phyloP scores from a whole-genome alignment of 306 rosid genomes.

The Vigna radiata region DNA sequence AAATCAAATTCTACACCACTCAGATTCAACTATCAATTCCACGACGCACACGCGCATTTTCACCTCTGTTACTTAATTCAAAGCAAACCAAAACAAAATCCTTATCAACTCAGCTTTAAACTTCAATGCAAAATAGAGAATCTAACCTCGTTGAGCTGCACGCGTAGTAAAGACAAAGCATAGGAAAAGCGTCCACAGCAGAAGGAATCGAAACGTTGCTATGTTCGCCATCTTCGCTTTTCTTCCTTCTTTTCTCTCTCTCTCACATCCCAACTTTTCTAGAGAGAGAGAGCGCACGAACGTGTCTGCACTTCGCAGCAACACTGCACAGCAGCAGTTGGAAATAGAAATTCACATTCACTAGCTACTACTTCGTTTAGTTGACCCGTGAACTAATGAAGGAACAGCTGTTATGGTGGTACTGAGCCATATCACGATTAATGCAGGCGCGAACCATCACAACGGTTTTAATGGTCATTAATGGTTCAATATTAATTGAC shows the following conservation, averaged over 20 bases:
- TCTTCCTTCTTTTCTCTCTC: not conserved
- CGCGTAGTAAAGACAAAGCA: slow-evolving; percentile 42
- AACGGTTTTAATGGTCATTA: slow-evolving; percentile 4
- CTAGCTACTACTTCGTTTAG: slow-evolving; percentile 7
- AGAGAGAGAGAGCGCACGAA: slow-evolving; percentile 37
- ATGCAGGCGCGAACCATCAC: slow-evolving; percentile 36
- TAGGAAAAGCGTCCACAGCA: slow-evolving; percentile 59
- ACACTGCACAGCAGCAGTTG: slow-evolving; percentile 22
- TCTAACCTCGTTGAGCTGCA: slow-evolving; percentile 67
- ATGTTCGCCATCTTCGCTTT: slow-evolving; percentile 21
- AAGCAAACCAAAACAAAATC: slow-evolving; percentile 33
- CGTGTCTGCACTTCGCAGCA: slow-evolving; percentile 51
- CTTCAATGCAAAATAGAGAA: slow-evolving; percentile 18
- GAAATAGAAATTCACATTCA: slow-evolving; percentile 22
- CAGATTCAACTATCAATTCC: slow-evolving; percentile 27
- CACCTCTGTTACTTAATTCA: slow-evolving; percentile 17
- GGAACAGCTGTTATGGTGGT: slow-evolving; percentile 16
- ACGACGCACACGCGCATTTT: not conserved
- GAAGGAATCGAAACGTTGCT: slow-evolving; percentile 62
- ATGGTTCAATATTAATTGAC: not conserved
- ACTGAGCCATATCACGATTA: not conserved
- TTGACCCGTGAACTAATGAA: slow-evolving; percentile 50
- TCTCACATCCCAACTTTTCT: slow-evolving; percentile 38
- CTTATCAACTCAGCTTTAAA: not conserved
- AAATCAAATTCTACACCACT: slow-evolving; percentile 21